Conservation (phyloP, 140 eudicot genomes). For the Flaveria floridana region DNA sequence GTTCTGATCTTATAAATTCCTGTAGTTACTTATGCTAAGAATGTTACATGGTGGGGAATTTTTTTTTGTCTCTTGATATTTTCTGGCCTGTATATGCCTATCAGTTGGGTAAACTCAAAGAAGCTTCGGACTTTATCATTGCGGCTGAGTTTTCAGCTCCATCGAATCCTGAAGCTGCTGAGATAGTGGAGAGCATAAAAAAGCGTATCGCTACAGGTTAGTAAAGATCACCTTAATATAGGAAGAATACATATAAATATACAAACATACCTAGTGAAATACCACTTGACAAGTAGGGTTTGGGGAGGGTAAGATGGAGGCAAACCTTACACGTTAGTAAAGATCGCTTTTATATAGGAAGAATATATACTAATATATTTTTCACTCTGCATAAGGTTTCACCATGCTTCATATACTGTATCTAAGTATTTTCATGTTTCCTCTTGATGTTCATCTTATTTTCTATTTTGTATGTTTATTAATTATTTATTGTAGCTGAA, state of each 20-base stretch:
- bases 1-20: conserved; percentile 9
- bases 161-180: conserved; percentile 63
- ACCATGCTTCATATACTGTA: neutral
- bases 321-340: conserved; percentile 52
- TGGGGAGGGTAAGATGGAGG: no score
- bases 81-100: conserved; percentile 20
- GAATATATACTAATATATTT: neutral
- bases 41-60: neutral
- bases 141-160: conserved; percentile 75
- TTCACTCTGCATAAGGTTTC: neutral
- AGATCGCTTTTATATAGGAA: conserved; percentile 12
- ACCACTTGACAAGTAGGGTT: no score
- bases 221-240: conserved; percentile 20
- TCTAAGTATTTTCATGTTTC: neutral
- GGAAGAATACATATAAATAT: neutral
- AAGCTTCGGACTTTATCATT: conserved; percentile 72
- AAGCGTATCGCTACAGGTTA: conserved; percentile 67
- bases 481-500: conserved; percentile 44
- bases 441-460: neutral
- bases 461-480: neutral
- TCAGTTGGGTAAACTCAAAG: conserved; percentile 81
- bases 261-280: no score
- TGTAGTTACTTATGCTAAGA: conserved; percentile 16
- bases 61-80: neutral
- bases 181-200: conserved; percentile 57